Evolutionary conservation across 352 stramenopile genomes (phyloP), one percentile per base, ranked within the genome.

Genomic region (Globisporangium emineosum): DNA sequence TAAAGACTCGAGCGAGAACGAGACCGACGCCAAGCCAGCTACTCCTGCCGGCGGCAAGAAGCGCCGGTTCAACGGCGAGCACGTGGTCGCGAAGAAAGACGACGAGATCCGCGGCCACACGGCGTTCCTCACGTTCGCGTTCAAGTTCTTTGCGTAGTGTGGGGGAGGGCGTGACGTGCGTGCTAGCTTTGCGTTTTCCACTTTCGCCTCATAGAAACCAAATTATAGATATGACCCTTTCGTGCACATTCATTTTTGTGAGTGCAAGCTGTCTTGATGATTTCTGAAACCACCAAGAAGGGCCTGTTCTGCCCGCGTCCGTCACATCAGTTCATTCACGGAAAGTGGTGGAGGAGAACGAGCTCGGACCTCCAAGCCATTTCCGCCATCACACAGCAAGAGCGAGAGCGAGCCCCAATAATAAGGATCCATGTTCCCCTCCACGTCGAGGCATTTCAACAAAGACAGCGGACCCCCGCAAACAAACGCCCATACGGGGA

Each of bases 21-120:
- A 56, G 25, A 56, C 30, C 27, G 50, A n/a, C 15, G 17, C 25
- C 15, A 56, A 56, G 50, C 27, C 50, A 21, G 23, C 27, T 19
- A 4, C 25, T 12, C 3, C 49, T 0, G 49, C 69, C 7, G 21
- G 5, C 9, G 67, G 64, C 53, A 78, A 81, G 58, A 89, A 88
- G 72, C 83, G 81, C 60, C 77, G 76, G 60, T 75, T 81, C 23
- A 78, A 81, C 12, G 83, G 83, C 65, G 80, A 82, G 23, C 73
- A 86, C 69, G 71, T 90, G 40, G 73, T 94, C 53, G 86, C 86
- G n/a, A 91, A 91, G 72, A 91, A 91, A 54, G 85, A 93, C 70
- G 77, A 86, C 45, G 87, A 94, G 65, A 95, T 95, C 65, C 83
- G 87, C 29, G 87, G 87, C 52, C 87, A 95, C 75, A 95, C 87